phyloP scores from a whole-genome alignment of 2,329 filamentous ascomycete species.

The Hypoxylon sp. region DNA sequence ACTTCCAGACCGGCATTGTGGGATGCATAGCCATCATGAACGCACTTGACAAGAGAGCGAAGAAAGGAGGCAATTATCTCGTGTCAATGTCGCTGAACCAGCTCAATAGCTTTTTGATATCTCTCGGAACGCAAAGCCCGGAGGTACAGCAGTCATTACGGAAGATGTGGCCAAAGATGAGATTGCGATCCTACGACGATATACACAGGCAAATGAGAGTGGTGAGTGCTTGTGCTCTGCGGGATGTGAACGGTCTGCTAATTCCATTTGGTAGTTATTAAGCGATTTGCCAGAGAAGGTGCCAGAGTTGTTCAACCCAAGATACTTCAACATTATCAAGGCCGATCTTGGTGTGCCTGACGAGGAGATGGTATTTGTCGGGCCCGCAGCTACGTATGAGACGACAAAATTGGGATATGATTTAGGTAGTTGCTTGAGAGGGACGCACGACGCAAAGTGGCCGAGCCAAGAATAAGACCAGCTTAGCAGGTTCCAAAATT shows the following conservation, averaged over 20 bases:
- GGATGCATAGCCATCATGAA: constrained; percentile 52
- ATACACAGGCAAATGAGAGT: constrained; percentile 52
- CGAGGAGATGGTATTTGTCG: constrained; percentile 53
- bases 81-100: constrained; percentile 53
- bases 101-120: constrained; percentile 53
- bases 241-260: constrained; percentile 10
- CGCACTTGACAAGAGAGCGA: constrained; percentile 47
- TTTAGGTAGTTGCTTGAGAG: constrained; percentile 52
- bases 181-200: constrained; percentile 52
- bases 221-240: constrained; percentile 41
- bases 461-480: constrained; percentile 30
- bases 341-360: constrained; percentile 50
- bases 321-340: constrained; percentile 48
- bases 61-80: constrained; percentile 51
- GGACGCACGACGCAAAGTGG: constrained; percentile 50
- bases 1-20: constrained; percentile 53
- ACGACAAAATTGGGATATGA: constrained; percentile 51
- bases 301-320: constrained; percentile 46
- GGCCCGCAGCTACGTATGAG: constrained; percentile 51
- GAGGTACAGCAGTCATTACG: constrained; percentile 47
- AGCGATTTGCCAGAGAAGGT: constrained; percentile 46
- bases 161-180: constrained; percentile 51
- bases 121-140: constrained; percentile 49
- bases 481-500: background rate
- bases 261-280: constrained; percentile 33